phyloP scores from a whole-genome alignment of 257 asterid genomes.

The Striga asiatica region DNA sequence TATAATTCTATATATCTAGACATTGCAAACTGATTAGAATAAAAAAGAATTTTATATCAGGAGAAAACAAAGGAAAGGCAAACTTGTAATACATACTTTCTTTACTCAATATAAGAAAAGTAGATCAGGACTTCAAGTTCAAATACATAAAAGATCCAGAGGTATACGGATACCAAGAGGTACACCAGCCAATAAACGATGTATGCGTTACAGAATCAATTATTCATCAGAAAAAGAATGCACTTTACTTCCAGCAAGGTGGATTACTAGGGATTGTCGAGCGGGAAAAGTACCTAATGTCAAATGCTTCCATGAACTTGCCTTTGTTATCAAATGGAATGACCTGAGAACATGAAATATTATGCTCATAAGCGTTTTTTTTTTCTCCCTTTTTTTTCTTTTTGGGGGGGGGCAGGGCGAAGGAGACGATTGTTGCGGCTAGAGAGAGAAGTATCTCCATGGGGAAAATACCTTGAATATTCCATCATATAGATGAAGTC shows the following conservation, averaged over 20 bases:
- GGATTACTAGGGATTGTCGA: background rate
- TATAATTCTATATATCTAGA: background rate
- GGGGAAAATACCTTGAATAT: constrained; percentile 54
- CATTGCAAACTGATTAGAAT: constrained; percentile 1
- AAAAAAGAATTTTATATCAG: background rate
- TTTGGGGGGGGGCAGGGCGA: background rate
- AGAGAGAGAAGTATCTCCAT: background rate
- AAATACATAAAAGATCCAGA: too few relatives aligned
- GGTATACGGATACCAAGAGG: too few relatives aligned
- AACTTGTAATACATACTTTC: too few relatives aligned
- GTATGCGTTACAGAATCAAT: too few relatives aligned
- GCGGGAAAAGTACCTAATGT: constrained; percentile 34
- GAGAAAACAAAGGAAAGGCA: background rate
- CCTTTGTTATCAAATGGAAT: constrained; percentile 79
- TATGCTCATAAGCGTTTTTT: constrained; percentile 6
- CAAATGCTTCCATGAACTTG: constrained; percentile 73
- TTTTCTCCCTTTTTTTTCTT: too few relatives aligned
- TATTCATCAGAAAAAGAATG: too few relatives aligned
- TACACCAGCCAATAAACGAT: too few relatives aligned
- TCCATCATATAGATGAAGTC: constrained; percentile 73
- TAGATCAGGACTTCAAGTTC: too few relatives aligned
- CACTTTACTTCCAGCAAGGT: too few relatives aligned
- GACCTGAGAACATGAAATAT: constrained; percentile 36
- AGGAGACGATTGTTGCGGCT: constrained; percentile 2
- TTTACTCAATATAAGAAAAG: too few relatives aligned